phyloP scores from a whole-genome alignment of 2,329 filamentous ascomycete genomes.

The Leptographium procerum region DNA sequence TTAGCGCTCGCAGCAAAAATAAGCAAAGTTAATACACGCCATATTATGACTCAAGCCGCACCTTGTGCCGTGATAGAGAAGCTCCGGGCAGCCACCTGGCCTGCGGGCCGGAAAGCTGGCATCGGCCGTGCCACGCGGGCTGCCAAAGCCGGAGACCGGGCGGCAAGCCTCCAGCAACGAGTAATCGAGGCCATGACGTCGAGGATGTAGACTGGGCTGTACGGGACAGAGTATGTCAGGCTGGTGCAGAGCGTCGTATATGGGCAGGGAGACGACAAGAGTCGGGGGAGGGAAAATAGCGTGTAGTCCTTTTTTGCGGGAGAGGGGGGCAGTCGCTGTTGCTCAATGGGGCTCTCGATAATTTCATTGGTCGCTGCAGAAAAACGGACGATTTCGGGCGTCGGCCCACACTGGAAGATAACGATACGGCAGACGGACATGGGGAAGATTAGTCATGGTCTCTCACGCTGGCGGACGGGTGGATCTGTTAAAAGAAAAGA shows the following conservation, averaged over 20 bases:
- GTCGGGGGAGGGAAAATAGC: background rate
- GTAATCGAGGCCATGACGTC: slow-evolving; percentile 50
- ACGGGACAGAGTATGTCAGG: background rate
- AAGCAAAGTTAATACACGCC: too few relatives aligned
- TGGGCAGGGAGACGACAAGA: background rate
- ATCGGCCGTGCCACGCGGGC: slow-evolving; percentile 22
- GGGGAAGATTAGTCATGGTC: background rate
- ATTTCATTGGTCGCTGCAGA: slow-evolving; percentile 2
- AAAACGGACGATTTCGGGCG: slow-evolving; percentile 10
- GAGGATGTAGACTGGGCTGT: background rate
- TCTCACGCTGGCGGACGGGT: background rate
- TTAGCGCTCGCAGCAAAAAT: background rate
- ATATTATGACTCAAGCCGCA: slow-evolving; percentile 13
- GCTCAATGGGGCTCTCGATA: background rate
- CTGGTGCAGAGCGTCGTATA: background rate
- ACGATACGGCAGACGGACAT: background rate
- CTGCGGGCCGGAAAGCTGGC: slow-evolving; percentile 23
- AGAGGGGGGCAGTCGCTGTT: background rate
- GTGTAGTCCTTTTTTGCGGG: background rate
- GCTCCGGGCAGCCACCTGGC: slow-evolving; percentile 27
- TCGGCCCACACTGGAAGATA: background rate
- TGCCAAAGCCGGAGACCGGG: slow-evolving; percentile 34
- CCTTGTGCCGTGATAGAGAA: slow-evolving; percentile 36
- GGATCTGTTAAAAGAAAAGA: background rate
- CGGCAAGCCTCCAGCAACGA: slow-evolving; percentile 36